phyloP scores from a whole-genome alignment of 371 early-diverging fungal species.

The Lichtheimia ornata region DNA sequence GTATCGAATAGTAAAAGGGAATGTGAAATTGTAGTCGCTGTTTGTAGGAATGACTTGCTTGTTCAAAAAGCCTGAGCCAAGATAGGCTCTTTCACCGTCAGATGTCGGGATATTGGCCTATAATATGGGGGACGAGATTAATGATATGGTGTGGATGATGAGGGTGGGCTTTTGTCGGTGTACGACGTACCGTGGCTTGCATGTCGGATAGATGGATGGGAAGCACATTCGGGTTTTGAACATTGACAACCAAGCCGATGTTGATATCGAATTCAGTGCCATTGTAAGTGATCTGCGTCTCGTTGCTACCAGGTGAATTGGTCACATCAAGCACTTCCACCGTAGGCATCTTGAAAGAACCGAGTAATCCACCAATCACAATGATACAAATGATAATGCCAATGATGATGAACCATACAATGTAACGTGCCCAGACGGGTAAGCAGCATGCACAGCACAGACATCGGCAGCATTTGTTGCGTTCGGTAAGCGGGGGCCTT shows the following conservation, averaged over 20 bases:
- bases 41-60: conserved; percentile 40
- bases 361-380: conserved; percentile 36
- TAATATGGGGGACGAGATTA: background rate
- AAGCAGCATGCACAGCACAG: conserved; percentile 49
- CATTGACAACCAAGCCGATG: conserved; percentile 36
- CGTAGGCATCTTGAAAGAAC: conserved; percentile 39
- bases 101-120: conserved; percentile 50
- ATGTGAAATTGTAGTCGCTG: conserved; percentile 41
- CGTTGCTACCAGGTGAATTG: conserved; percentile 14
- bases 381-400: conserved; percentile 37
- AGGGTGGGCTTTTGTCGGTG: conserved; percentile 34
- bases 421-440: conserved; percentile 39
- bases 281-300: conserved; percentile 27
- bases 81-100: conserved; percentile 16
- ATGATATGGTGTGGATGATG: conserved; percentile 30
- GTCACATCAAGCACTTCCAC: conserved; percentile 36
- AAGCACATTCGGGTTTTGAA: conserved; percentile 44
- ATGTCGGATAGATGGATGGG: conserved; percentile 35
- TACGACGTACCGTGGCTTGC: conserved; percentile 33
- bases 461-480: conserved; percentile 36
- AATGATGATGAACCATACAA: conserved; percentile 45
- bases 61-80: conserved; percentile 47
- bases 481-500: conserved; percentile 16
- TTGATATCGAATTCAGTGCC: conserved; percentile 33
- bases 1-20: conserved; percentile 51